Conservation (phyloP, 2,329 filamentous ascomycete species). For the Capronia coronata region DNA sequence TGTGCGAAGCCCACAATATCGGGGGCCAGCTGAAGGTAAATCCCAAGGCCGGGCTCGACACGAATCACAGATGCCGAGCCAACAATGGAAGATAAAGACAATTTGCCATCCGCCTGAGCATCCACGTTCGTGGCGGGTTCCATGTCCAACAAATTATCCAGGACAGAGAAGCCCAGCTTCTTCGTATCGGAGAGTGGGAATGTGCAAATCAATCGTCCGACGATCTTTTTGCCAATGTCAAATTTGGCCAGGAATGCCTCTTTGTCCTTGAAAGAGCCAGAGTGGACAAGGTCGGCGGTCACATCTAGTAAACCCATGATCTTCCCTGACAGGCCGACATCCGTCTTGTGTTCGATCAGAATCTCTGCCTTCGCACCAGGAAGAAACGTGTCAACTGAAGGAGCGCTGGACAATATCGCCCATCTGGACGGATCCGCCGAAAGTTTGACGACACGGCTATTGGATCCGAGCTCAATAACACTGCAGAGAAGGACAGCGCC, state of each 20-base stretch:
- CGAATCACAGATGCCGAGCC: constrained; percentile 73
- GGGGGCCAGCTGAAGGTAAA: constrained; percentile 69
- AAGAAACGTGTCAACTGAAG: constrained; percentile 81
- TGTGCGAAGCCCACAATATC: constrained; percentile 79
- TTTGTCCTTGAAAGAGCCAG: constrained; percentile 63
- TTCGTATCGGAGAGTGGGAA: constrained; percentile 71
- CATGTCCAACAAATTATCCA: constrained; percentile 77
- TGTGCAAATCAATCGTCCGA: constrained; percentile 79
- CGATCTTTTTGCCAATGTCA: constrained; percentile 76
- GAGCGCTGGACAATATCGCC: constrained; percentile 63
- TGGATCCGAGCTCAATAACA: constrained; percentile 65
- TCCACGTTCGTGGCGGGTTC: constrained; percentile 28
- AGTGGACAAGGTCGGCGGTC: constrained; percentile 85
- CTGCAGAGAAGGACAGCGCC: constrained; percentile 81
- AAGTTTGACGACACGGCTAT: constrained; percentile 79
- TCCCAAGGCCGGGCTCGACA: constrained; percentile 71
- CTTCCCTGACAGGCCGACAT: constrained; percentile 76
- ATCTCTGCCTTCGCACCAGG: constrained; percentile 88
- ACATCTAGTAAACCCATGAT: constrained; percentile 87
- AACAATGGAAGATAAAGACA: constrained; percentile 63
- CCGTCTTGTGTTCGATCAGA: constrained; percentile 67
- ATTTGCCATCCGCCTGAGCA: constrained; percentile 38
- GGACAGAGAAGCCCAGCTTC: constrained; percentile 79
- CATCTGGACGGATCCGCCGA: constrained; percentile 56
- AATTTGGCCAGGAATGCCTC: constrained; percentile 62